Conservation (phyloP, 2,329 filamentous ascomycete species). For the Penicillium sp. region DNA sequence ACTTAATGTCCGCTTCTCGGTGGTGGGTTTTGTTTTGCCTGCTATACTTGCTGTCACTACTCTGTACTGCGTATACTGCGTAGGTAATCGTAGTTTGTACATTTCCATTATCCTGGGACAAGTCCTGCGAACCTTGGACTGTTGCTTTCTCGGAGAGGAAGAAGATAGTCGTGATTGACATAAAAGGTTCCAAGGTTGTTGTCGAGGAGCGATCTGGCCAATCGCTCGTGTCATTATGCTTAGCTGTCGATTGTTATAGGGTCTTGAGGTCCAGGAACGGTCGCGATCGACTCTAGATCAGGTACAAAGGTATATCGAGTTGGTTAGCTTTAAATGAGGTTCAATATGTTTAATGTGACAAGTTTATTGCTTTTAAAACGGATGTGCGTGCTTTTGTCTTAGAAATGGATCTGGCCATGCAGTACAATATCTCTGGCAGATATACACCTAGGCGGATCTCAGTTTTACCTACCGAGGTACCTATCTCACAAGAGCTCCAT, state of each 20-base stretch:
- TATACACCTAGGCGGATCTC: background rate
- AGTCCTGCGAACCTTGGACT: no score
- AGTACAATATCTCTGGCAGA: background rate
- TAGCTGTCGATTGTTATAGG: slow-evolving; percentile 15
- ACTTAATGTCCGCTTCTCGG: background rate
- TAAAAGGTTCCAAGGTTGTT: slow-evolving; percentile 11
- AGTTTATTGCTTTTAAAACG: background rate
- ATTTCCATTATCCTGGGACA: no score
- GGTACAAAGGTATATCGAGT: background rate
- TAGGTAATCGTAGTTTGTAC: no score
- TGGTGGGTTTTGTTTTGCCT: no score
- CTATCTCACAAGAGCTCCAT: no score
- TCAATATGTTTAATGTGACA: background rate
- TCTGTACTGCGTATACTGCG: no score
- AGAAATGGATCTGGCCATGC: background rate
- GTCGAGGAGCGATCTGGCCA: slow-evolving; percentile 22
- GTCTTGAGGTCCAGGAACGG: slow-evolving; percentile 6
- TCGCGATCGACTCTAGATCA: slow-evolving; percentile 13
- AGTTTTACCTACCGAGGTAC: no score
- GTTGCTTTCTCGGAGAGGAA: slow-evolving; percentile 7
- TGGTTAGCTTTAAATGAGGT: background rate
- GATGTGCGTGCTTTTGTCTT: background rate
- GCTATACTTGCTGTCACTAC: no score
- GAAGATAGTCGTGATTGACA: slow-evolving; percentile 25
- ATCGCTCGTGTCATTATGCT: slow-evolving; percentile 20